Evolutionary conservation across 257 asterid genomes (phyloP), one percentile per base, ranked within the genome.

Genomic region (Scutellaria baicalensis): DNA sequence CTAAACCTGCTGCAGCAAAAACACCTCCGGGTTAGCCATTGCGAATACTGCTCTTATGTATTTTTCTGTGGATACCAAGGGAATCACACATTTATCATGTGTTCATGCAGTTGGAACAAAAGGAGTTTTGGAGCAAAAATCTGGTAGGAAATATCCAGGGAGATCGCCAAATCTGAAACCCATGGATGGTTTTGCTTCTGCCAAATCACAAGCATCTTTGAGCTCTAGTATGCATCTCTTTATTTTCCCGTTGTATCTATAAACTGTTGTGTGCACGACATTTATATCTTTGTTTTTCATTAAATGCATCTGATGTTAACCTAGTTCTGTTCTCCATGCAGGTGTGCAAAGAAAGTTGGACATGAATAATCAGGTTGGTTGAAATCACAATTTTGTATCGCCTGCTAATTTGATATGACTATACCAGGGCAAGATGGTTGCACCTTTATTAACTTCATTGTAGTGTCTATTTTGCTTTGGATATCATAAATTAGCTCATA

Each of bases 271-370:
- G 59, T 48, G 20, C 70, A 9, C 20, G 51, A 8, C 14, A 2
- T 56, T 42, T 17, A 16, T 42, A 36, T 45, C 6, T 31, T 2
- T 61, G 20, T 39, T 68, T 50, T 12, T 36, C 20, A 10, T 33
- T 3, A 8, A 4, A 14, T 38, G 70, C 49, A 65, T 62, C 61
- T n/a, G 52, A 43, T 58, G n/a, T 60, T 76, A 27, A 78, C 72
- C 50, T 70, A 6, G 38, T 70, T 48, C 27, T 66, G 20, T 71
- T 66, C 47, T 14, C 31, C 63, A 50, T 20, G 18, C 79, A 92
- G 98, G 90, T 48, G 95, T 86, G 44, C 97, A 88, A 77, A 87
- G 97, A 80, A 93, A 85, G 91, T 74, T 90, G 90, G 90, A 88
- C 81, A 52, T 83, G 85, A 86, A 78, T 81, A 71, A 79, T 77